Conservation (phyloP, 2,329 filamentous ascomycete species). For the Aspergillus floridensis region DNA sequence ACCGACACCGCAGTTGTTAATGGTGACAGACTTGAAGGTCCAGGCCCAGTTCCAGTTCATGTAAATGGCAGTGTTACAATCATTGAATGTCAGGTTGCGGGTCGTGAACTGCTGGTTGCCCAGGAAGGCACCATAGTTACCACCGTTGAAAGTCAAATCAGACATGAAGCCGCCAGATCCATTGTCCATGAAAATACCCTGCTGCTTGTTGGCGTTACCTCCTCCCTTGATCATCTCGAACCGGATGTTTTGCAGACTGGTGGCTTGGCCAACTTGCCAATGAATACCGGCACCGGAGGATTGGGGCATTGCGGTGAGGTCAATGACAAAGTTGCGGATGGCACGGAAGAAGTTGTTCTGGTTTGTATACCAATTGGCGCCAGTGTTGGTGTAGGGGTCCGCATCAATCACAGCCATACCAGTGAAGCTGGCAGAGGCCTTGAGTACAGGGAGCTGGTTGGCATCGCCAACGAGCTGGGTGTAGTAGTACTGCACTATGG, state of each 20-base stretch:
- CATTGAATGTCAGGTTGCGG: slow-evolving; percentile 77
- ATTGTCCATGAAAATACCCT: slow-evolving; percentile 82
- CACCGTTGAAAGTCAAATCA: slow-evolving; percentile 80
- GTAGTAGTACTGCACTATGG: slow-evolving; percentile 86
- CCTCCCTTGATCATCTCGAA: slow-evolving; percentile 74
- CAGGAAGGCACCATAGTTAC: slow-evolving; percentile 72
- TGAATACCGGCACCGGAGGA: slow-evolving; percentile 68
- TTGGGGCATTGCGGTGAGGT: slow-evolving; percentile 64
- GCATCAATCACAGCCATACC: slow-evolving; percentile 89
- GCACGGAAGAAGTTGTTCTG: slow-evolving; percentile 82
- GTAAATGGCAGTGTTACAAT: slow-evolving; percentile 77
- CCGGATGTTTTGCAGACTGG: slow-evolving; percentile 74
- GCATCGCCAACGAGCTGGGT: slow-evolving; percentile 88
- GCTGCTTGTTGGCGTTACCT: slow-evolving; percentile 63
- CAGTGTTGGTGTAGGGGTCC: slow-evolving; percentile 72
- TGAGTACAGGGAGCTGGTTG: slow-evolving; percentile 67
- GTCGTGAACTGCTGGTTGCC: slow-evolving; percentile 87
- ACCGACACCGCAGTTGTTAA: slow-evolving; percentile 72
- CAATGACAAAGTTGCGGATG: slow-evolving; percentile 77
- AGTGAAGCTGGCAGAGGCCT: slow-evolving; percentile 67
- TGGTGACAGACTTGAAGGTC: slow-evolving; percentile 72
- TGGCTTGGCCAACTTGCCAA: slow-evolving; percentile 84
- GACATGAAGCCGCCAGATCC: slow-evolving; percentile 81
- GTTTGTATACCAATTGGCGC: slow-evolving; percentile 74
- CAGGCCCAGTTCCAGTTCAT: slow-evolving; percentile 94